phyloP scores from a whole-genome alignment of 208 protist species.

The Porcisia hertigi region DNA sequence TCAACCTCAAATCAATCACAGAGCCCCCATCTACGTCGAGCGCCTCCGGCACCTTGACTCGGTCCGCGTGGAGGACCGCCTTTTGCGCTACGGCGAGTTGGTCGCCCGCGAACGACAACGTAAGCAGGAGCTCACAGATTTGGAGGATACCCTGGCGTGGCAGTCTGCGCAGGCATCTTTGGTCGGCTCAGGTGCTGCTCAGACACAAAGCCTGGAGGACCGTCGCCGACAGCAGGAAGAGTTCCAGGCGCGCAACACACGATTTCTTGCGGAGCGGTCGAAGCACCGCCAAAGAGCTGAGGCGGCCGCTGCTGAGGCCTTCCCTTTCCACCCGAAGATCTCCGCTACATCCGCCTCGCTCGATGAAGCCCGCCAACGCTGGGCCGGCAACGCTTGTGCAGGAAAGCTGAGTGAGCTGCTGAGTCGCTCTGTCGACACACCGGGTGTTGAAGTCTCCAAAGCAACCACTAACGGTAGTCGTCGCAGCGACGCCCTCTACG shows the following conservation, averaged over 20 bases:
- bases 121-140: slow-evolving; percentile 34
- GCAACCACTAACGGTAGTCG: background rate
- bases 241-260: slow-evolving; percentile 44
- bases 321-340: slow-evolving; percentile 64
- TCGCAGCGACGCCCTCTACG: slow-evolving; percentile 32
- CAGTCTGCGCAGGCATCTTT: slow-evolving; percentile 4
- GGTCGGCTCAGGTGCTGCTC: background rate
- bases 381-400: background rate
- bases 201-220: slow-evolving; percentile 8
- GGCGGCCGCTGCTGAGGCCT: slow-evolving; percentile 23
- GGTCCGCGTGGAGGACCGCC: slow-evolving; percentile 72
- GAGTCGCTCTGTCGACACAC: background rate
- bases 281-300: slow-evolving; percentile 33
- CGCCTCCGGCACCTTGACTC: slow-evolving; percentile 17
- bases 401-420: slow-evolving; percentile 16
- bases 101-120: slow-evolving; percentile 38
- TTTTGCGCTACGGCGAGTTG: slow-evolving; percentile 74
- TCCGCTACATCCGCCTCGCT: slow-evolving; percentile 63
- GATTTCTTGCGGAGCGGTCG: slow-evolving; percentile 45
- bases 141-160: slow-evolving; percentile 22
- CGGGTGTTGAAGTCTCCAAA: slow-evolving; percentile 2
- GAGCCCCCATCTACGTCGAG: slow-evolving; percentile 13
- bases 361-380: slow-evolving; percentile 32
- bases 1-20: slow-evolving; percentile 55
- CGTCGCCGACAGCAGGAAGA: slow-evolving; percentile 29